These are phyloP conservation scores for Malus orientalis DNA, from an alignment of 306 rosid species.

Conservation along the genomic window DNA sequence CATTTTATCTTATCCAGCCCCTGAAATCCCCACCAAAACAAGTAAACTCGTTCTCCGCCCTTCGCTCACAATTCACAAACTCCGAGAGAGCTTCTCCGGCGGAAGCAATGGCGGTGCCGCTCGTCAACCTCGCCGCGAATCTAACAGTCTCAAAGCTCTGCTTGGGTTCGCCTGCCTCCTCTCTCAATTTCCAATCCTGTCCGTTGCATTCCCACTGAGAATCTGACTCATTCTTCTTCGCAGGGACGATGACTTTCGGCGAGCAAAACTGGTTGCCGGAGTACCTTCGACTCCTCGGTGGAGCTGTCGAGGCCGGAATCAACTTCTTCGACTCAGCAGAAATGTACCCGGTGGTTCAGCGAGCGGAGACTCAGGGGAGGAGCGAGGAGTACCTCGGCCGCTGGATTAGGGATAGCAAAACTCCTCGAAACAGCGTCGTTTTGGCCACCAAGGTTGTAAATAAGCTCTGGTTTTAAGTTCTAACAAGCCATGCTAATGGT, in stretches of 20 bases:
- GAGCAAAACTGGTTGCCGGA: slow-evolving; percentile 60
- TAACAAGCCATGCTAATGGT: not conserved
- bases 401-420: slow-evolving; percentile 56
- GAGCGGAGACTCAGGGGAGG: slow-evolving; percentile 57
- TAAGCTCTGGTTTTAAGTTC: not conserved
- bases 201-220: not conserved
- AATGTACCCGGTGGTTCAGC: slow-evolving; percentile 97
- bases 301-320: slow-evolving; percentile 59
- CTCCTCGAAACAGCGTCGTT: slow-evolving; percentile 49
- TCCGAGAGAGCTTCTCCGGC: not conserved
- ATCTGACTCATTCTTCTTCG: not conserved
- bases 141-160: slow-evolving; percentile 66
- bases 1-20: not conserved
- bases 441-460: slow-evolving; percentile 64
- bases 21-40: not conserved
- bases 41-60: not conserved
- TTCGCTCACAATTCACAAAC: not conserved
- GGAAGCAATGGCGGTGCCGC: slow-evolving; percentile 45
- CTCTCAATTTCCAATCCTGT: not conserved
- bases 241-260: slow-evolving; percentile 92
- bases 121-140: slow-evolving; percentile 58
- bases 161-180: slow-evolving; percentile 37
- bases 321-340: slow-evolving; percentile 93
- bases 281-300: slow-evolving; percentile 64
- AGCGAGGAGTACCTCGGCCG: slow-evolving; percentile 84